Percentiles rank a stretch among this genome's conserved stretches.
These are phyloP conservation scores for Syzygium malaccense DNA, from an alignment of 441 rosid species.

Conservation along the genomic window DNA sequence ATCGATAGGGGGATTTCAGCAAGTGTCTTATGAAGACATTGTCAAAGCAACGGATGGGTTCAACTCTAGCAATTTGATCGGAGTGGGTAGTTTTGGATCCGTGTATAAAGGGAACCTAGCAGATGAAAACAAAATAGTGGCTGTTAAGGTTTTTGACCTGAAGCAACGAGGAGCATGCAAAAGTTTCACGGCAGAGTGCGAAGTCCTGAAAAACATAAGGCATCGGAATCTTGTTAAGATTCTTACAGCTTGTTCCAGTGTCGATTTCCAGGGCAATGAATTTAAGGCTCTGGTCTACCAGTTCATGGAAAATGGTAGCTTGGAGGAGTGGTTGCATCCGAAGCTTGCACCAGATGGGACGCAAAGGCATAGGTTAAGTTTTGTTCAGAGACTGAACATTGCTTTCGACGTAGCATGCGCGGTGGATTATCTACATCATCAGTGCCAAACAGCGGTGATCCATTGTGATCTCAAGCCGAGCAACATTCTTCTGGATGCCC, in stretches of 20 bases:
- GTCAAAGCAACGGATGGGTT: background rate
- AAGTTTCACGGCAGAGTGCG: background rate
- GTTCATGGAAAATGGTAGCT: background rate
- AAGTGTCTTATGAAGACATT: background rate
- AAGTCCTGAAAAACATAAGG: background rate
- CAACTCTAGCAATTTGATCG: background rate
- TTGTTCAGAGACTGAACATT: background rate
- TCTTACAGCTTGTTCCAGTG: background rate
- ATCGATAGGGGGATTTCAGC: background rate
- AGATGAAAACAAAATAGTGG: background rate
- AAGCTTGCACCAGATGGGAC: background rate
- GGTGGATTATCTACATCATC: background rate
- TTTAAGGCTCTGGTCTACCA: background rate
- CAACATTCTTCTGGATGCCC: background rate
- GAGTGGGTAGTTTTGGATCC: background rate
- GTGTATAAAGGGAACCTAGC: background rate
- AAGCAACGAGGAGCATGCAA: background rate
- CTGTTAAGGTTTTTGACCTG: background rate
- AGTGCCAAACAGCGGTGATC: background rate
- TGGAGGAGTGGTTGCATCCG: background rate
- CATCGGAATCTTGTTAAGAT: background rate
- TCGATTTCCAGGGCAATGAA: background rate
- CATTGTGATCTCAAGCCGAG: constrained; percentile 13
- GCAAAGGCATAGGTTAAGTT: background rate
- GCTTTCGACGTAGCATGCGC: background rate